Evolutionary conservation across 2,329 filamentous ascomycete species (phyloP), one percentile per base, ranked within the genome.

Genomic region (Paraconiothyrium sp.): DNA sequence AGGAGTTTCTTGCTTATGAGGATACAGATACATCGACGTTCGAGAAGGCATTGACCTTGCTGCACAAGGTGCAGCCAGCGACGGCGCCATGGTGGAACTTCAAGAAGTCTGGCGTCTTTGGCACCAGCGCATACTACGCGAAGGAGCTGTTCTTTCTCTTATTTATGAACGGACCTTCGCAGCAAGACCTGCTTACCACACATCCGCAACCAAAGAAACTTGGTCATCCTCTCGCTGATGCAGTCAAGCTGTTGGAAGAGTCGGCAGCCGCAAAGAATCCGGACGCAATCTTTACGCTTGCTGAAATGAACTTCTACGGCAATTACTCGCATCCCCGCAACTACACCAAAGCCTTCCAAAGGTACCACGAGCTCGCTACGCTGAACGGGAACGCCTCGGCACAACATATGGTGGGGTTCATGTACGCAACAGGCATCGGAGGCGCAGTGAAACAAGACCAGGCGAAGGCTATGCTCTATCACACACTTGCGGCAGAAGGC

Each of bases 301-400:
- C 92, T 20, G 92, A 99, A 76, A 90, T 99, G 85, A 97, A 96
- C 82, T 98, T 98, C 79, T 93, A 95, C 72, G 95, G 95, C 76
- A 97, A 98, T 79, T 97, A 90, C 79, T 91, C 92, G 24, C 87
- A 97, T 72, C 94, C 94, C 1, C 86, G 90, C 66, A 89, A 97
- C 75, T 93, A 97, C 69, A 84, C 86, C 35, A 84, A 87, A 51
- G 92, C 95, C 0, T 97, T 97, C 76, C 84, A 86, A 67, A 87
- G 92, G 81, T 99, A 98, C 79, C 84, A 91, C 64, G 85, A 89
- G 63, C 85, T 99, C 57, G 92, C 94, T 2, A 84, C 85, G 20
- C 78, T 90, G 61, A 87, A 91, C 67, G 95, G 94, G 48, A 98
- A 99, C 78, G 90, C 88, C 67, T 97, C 94, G 13, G 95, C 95